phyloP scores from a whole-genome alignment of 2,329 filamentous ascomycete species.

The Pochonia chlamydosporia region DNA sequence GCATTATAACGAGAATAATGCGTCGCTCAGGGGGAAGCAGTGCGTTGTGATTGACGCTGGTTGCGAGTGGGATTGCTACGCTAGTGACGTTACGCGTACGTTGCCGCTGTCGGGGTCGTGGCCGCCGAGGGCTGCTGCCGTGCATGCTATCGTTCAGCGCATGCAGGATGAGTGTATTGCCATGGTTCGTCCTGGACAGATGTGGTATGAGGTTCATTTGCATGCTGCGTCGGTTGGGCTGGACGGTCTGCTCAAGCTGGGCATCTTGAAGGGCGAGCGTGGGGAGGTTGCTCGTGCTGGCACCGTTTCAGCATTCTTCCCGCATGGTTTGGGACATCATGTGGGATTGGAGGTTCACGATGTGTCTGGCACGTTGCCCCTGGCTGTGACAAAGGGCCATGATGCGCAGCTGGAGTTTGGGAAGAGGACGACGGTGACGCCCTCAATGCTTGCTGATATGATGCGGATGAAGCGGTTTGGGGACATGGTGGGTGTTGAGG shows the following conservation, averaged over 20 bases:
- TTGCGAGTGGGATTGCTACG: conserved; percentile 79
- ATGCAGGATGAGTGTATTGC: conserved; percentile 77
- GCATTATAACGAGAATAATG: conserved; percentile 80
- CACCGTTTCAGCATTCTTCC: conserved; percentile 57
- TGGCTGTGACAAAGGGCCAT: conserved; percentile 26
- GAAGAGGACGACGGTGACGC: conserved; percentile 36
- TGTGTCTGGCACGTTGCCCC: conserved; percentile 32
- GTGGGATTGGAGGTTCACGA: conserved; percentile 63
- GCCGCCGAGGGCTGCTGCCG: conserved; percentile 59
- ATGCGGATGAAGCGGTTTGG: background rate
- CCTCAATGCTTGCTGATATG: conserved; percentile 24
- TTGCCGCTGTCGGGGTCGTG: conserved; percentile 71
- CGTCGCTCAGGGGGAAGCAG: conserved; percentile 61
- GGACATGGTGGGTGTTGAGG: conserved; percentile 12
- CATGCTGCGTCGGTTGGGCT: conserved; percentile 69
- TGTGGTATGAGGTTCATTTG: conserved; percentile 67
- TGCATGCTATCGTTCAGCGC: conserved; percentile 71
- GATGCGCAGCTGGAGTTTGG: conserved; percentile 24
- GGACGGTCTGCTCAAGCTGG: conserved; percentile 62
- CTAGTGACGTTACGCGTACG: conserved; percentile 84
- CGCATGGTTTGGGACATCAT: conserved; percentile 60
- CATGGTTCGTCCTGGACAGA: conserved; percentile 60
- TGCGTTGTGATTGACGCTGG: conserved; percentile 83
- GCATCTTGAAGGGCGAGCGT: conserved; percentile 61
- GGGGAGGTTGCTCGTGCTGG: conserved; percentile 48